Conservation (phyloP, 148 eudicot genomes). For the Chenopodium suecicum region DNA sequence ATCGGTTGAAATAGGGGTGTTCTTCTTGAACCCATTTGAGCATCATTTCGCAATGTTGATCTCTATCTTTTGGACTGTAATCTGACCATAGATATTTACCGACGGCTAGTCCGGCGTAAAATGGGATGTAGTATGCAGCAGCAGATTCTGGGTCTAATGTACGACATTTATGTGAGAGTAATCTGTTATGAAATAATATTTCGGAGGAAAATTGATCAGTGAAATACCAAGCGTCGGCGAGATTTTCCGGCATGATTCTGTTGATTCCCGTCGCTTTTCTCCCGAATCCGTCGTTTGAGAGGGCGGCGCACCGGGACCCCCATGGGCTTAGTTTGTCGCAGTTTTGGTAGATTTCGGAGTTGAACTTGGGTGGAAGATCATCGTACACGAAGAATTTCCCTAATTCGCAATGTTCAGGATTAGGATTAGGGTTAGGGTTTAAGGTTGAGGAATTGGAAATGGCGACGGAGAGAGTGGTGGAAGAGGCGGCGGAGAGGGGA, state of each 20-base stretch:
- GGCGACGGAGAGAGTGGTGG: not conserved
- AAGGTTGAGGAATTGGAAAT: not conserved
- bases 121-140: conserved; percentile 74
- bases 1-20: conserved; percentile 23
- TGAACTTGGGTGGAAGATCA: conserved; percentile 52
- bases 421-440: not conserved
- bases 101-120: conserved; percentile 72
- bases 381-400: conserved; percentile 69
- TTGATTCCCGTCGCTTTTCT: conserved; percentile 30
- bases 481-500: not conserved
- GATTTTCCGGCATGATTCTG: conserved; percentile 36
- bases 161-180: conserved; percentile 52
- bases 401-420: conserved; percentile 26
- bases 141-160: conserved; percentile 55
- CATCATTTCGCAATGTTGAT: conserved; percentile 41
- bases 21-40: conserved; percentile 40
- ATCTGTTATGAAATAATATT: conserved; percentile 58
- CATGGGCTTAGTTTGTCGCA: conserved; percentile 63
- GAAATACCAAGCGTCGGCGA: conserved; percentile 52
- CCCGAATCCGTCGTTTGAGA: conserved; percentile 68
- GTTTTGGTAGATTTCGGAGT: conserved; percentile 46
- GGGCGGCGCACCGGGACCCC: conserved; percentile 53
- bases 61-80: conserved; percentile 25
- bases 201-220: conserved; percentile 80
- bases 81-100: conserved; percentile 52